Evolutionary conservation across 148 eudicot species (phyloP).

Genomic region (Talinum fruticosum): DNA sequence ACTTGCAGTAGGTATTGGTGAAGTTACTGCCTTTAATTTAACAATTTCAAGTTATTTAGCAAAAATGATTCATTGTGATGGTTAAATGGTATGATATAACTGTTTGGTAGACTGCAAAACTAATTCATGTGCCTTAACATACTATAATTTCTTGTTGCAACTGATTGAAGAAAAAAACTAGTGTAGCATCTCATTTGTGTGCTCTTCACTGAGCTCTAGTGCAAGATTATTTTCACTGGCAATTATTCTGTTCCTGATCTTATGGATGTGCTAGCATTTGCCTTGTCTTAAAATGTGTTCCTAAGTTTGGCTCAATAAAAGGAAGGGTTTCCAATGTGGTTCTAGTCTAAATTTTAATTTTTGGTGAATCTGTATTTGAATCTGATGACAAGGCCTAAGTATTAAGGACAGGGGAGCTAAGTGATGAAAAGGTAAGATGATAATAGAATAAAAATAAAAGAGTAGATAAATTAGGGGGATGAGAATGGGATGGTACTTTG

Average conservation of each 20-base stretch:
- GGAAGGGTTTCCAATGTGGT: too few species aligned
- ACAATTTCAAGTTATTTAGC: not conserved
- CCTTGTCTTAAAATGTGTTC: not conserved
- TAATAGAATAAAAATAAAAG: not conserved
- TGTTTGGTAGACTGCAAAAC: not conserved
- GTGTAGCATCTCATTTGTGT: not conserved
- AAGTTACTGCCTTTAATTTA: not conserved
- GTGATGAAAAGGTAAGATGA: not conserved
- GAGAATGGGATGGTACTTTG: not conserved
- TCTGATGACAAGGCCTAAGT: not conserved
- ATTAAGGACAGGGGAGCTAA: not conserved
- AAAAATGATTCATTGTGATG: not conserved
- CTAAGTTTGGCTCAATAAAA: too few species aligned
- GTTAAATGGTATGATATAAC: not conserved
- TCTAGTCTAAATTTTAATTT: not conserved
- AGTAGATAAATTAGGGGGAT: not conserved
- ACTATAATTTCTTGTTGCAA: not conserved
- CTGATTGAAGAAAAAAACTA: not conserved
- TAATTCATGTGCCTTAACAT: not conserved
- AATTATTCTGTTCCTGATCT: not conserved
- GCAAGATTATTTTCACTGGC: not conserved
- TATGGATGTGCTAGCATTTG: not conserved
- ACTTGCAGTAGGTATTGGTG: not conserved
- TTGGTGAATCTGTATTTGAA: not conserved
- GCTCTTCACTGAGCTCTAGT: not conserved